These are phyloP conservation scores for Quercus alba DNA, from an alignment of 306 rosid species.

Conservation along the genomic window DNA sequence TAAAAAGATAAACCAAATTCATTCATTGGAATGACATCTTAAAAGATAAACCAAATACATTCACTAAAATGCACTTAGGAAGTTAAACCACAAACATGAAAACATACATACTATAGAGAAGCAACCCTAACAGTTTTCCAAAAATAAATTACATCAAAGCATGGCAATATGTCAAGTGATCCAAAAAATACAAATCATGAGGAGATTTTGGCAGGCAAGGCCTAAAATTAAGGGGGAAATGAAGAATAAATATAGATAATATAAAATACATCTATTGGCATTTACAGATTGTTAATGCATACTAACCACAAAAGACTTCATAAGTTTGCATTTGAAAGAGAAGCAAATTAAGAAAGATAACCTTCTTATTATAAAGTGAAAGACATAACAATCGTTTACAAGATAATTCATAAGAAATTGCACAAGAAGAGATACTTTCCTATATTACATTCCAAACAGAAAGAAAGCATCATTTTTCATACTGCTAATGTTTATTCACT, in stretches of 20 bases:
- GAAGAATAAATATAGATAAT: background rate
- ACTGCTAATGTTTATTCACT: slow-evolving; percentile 29
- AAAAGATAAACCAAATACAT: slow-evolving; percentile 34
- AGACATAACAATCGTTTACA: slow-evolving; percentile 20
- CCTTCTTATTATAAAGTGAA: slow-evolving; percentile 16
- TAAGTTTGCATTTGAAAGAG: slow-evolving; percentile 2
- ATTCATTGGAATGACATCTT: slow-evolving; percentile 30
- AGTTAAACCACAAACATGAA: slow-evolving; percentile 25
- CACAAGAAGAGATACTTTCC: slow-evolving; percentile 34
- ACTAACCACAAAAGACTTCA: background rate
- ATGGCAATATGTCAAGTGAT: slow-evolving; percentile 12
- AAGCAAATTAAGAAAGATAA: slow-evolving; percentile 15
- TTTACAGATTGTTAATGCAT: background rate
- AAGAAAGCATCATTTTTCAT: slow-evolving; percentile 34
- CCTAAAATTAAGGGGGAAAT: background rate
- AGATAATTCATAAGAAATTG: slow-evolving; percentile 26
- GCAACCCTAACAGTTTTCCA: slow-evolving; percentile 38
- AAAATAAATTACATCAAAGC: slow-evolving; percentile 13
- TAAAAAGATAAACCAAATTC: slow-evolving; percentile 36
- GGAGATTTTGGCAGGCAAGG: background rate
- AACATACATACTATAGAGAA: slow-evolving; percentile 15
- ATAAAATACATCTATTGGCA: background rate
- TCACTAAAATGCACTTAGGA: slow-evolving; percentile 24
- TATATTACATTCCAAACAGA: slow-evolving; percentile 46
- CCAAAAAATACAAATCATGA: background rate